Conservation (phyloP, 2,329 filamentous ascomycete genomes). For the Lachnum nothofagi region DNA sequence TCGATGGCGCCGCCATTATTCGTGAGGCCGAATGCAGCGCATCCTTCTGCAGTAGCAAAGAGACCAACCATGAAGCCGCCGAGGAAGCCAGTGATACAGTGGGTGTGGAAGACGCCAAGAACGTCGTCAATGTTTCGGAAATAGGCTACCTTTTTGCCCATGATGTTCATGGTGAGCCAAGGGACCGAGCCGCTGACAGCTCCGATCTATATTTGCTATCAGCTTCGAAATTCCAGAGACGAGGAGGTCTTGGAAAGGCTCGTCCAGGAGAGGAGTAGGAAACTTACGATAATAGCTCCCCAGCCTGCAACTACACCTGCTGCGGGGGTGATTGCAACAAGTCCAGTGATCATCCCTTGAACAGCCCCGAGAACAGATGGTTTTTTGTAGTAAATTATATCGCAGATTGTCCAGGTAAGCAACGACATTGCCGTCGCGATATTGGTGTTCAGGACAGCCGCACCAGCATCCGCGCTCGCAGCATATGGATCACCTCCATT, state of each 20-base stretch:
- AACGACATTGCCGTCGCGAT: conserved; percentile 44
- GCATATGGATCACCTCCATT: conserved; percentile 50
- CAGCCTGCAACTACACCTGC: conserved; percentile 47
- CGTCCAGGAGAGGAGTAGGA: too few species aligned
- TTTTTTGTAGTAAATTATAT: conserved; percentile 44
- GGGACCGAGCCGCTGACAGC: not conserved
- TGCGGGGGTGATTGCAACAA: conserved; percentile 48
- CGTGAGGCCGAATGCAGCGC: conserved; percentile 41
- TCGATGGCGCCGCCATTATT: conserved; percentile 45
- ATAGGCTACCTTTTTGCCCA: conserved; percentile 46
- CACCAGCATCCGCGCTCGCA: conserved; percentile 45
- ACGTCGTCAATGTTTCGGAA: conserved; percentile 55
- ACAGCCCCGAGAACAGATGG: conserved; percentile 46
- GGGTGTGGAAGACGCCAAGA: conserved; percentile 46
- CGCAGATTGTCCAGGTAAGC: conserved; percentile 42
- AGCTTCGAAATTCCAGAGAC: too few species aligned
- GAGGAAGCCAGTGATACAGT: conserved; percentile 42
- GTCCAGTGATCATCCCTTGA: conserved; percentile 48
- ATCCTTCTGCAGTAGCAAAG: conserved; percentile 44
- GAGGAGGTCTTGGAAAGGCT: too few species aligned
- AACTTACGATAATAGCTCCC: conserved; percentile 44
- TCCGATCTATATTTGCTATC: not conserved
- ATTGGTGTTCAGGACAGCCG: conserved; percentile 48
- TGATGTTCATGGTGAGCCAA: conserved; percentile 44
- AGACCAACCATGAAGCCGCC: conserved; percentile 44